Base-by-base conservation (phyloP, 768 basidiomycete genomes). In the Naganishia randhawae region DNA sequence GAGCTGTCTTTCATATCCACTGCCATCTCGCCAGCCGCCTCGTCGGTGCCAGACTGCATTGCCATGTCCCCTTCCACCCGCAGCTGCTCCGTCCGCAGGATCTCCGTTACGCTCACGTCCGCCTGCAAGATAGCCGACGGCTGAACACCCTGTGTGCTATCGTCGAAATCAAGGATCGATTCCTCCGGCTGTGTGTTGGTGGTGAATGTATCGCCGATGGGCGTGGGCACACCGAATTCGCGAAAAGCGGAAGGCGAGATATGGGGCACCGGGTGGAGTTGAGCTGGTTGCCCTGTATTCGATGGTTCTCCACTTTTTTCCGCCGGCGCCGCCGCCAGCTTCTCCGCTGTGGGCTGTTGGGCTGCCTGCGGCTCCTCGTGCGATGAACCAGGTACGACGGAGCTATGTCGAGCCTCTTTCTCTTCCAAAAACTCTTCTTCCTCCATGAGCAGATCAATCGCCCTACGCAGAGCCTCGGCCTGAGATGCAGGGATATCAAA, bases 131-230 rank as follows among this genome's bases (percentile, higher is more conserved):
- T 41, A 14, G 35, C 25, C 25, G 57, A 61, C 33, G 57, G 57
- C 4, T 14, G 35, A 13, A 25, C 57, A n/a, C n/a, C n/a, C n/a
- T n/a, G n/a, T 6, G 29, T 14, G 22, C 22, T 25, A 13, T 41
- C 57, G 9, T 61, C 57, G 27, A 61, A 61, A 25, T 61, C 57
- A 39, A 16, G 19, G 16, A 61, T 61, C n/a, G 57, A 61, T 7
- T 61, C n/a, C n/a, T n/a, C 57, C 6, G 57, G 35, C 14, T 61
- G 57, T 2, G 57, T 53, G 27, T 53, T n/a, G n/a, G n/a, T 53
- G 13, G 51, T 9, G 8, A 53, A 27, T 9, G 14, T n/a, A 27
- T 61, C 37, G 45, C 11, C 25, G 45, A 48, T 7, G 2, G 57
- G 33, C 19, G 57, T 42, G 11, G 37, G 41, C n/a, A 37, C 39